phyloP scores from a whole-genome alignment of 2,329 filamentous ascomycete genomes.

The Paecilomyces formosus region DNA sequence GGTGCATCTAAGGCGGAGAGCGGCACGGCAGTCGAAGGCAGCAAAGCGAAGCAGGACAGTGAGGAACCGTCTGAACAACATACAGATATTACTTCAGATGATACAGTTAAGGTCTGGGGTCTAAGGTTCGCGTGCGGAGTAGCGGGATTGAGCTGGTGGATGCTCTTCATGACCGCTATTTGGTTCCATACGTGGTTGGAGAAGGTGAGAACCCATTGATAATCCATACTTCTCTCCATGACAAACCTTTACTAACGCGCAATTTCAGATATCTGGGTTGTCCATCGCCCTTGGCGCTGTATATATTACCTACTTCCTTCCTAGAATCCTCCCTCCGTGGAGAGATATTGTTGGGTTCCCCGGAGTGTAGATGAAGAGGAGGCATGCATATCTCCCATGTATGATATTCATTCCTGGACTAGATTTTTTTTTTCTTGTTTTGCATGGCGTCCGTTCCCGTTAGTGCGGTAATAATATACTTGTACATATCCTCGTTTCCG shows the following conservation, averaged over 20 bases:
- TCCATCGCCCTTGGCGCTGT: conserved; percentile 41
- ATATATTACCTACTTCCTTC: conserved; percentile 46
- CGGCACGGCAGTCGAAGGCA: conserved; percentile 34
- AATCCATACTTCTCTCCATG: not conserved
- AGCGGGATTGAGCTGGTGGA: conserved; percentile 73
- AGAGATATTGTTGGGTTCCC: conserved; percentile 40
- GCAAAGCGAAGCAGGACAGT: conserved; percentile 27
- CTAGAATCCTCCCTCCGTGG: conserved; percentile 37
- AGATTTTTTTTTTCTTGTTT: not conserved
- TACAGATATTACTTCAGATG: conserved; percentile 8
- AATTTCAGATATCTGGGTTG: conserved; percentile 41
- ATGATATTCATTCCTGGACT: not conserved
- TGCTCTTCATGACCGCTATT: conserved; percentile 96
- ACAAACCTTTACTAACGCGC: conserved; percentile 6
- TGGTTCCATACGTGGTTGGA: conserved; percentile 99
- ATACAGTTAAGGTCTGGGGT: conserved; percentile 46
- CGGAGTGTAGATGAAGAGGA: conserved; percentile 19
- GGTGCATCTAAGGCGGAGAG: conserved; percentile 57
- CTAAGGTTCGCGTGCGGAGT: conserved; percentile 49
- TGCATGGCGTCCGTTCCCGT: not conserved
- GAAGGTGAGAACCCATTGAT: conserved; percentile 56
- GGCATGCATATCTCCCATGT: not conserved
- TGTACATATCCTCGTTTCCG: not conserved
- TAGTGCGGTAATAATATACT: not conserved
- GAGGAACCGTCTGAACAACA: conserved; percentile 9